Base-by-base conservation (phyloP, 176 grass and related monocot genomes). In the Musa acuminata region DNA sequence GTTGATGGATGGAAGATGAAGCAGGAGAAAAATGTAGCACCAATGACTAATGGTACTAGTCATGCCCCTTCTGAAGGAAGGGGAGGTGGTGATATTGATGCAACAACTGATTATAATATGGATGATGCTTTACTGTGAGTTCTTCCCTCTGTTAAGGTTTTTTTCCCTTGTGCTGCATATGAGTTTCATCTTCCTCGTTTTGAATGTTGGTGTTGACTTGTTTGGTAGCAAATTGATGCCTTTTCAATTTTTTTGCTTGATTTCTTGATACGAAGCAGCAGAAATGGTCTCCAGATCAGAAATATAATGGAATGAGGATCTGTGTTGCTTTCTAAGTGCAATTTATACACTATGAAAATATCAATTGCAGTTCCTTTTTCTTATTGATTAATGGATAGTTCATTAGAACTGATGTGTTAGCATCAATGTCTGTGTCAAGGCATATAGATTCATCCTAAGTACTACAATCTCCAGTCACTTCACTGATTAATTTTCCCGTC, bases 1-100 rank as follows among this genome's bases (percentile, higher is more conserved):
- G 94, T 98, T 72, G 94, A 98, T 91, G 94, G 94, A 17, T 98
- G 94, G 94, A 98, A 98, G 84, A 98, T 93, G 90, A 98, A 98
- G 74, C 90, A 94, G 80, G 94, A 93, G 52, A 98, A 91, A 72
- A 87, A 84, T 82, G 85, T 77, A 72, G 80, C 85, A 76, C 90
- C 94, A 67, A 98, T 90, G 84, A 85, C 87, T 52, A 98, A 93
- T 82, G 94, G 87, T 55, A 98, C 94, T 72, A 98, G 90, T 86
- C 85, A 91, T 69, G 87, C 94, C 80, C 94, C 90, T 50, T 98
- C 94, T 17, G 94, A 98, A 77, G 87, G 93, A 1, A 91, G 86
- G 73, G 90, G 90, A 49, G 82, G 66, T 83, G 80, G 66, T 62
- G 94, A 98, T 52, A 93, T 93, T 16, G 94, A 98, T 78, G 90